phyloP scores from a whole-genome alignment of 2,329 filamentous ascomycete species.

The Calonectria ilicicola region DNA sequence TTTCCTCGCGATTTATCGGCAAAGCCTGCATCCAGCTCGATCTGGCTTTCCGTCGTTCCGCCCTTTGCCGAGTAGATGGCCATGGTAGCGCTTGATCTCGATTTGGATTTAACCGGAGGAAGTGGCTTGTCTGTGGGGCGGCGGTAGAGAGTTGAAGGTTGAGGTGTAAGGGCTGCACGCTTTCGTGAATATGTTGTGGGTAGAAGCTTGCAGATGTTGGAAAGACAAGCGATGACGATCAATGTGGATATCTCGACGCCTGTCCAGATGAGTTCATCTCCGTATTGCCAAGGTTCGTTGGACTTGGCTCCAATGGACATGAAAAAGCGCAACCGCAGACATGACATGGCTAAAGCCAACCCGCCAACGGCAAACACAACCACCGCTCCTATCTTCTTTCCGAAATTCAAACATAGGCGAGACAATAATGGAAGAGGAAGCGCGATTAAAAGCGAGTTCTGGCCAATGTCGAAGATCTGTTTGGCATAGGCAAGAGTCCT shows the following conservation, averaged over 20 bases:
- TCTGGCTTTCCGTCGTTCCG: constrained; percentile 38
- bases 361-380: constrained; percentile 59
- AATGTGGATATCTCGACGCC: constrained; percentile 56
- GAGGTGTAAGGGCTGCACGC: constrained; percentile 1
- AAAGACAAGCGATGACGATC: constrained; percentile 56
- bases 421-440: constrained; percentile 57
- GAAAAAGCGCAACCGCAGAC: constrained; percentile 51
- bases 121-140: constrained; percentile 7
- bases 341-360: constrained; percentile 52
- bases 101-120: constrained; percentile 2
- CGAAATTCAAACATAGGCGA: constrained; percentile 51
- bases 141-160: neutral
- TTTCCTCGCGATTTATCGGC: constrained; percentile 46
- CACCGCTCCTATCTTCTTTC: constrained; percentile 57
- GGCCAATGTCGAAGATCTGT: constrained; percentile 58
- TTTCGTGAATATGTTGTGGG: neutral
- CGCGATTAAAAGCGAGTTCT: constrained; percentile 58
- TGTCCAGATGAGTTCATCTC: constrained; percentile 56
- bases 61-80: neutral
- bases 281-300: constrained; percentile 57
- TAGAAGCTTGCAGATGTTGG: constrained; percentile 48
- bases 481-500: constrained; percentile 54
- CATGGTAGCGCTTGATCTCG: constrained; percentile 15
- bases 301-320: constrained; percentile 46
- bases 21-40: constrained; percentile 39